Conservation (phyloP, 2,329 filamentous ascomycete species). For the Fusarium sororula region DNA sequence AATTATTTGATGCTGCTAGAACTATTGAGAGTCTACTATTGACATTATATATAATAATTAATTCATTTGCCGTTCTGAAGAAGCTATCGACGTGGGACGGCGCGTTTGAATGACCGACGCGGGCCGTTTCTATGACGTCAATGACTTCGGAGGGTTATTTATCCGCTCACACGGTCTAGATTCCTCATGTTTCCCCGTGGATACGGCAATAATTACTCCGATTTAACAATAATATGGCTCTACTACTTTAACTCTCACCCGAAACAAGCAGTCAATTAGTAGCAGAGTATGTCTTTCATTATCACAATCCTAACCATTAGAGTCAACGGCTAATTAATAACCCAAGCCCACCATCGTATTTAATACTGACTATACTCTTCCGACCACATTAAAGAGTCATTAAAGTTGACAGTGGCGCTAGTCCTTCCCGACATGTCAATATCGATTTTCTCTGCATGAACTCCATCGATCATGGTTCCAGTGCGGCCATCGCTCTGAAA, state of each 20-base stretch:
- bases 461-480: neutral
- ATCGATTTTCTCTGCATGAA: rapidly evolving
- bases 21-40: neutral
- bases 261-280: rapidly evolving
- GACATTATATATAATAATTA: too few species aligned
- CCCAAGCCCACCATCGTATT: neutral
- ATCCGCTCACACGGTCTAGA: neutral
- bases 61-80: too few species aligned
- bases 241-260: rapidly evolving
- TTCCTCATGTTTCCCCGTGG: neutral
- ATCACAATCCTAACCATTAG: too few species aligned
- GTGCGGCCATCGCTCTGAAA: rapidly evolving
- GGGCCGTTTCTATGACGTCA: neutral
- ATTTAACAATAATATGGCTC: rapidly evolving
- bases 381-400: rapidly evolving
- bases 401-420: rapidly evolving
- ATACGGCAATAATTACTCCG: rapidly evolving
- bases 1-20: rapidly evolving
- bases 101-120: neutral
- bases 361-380: too few species aligned
- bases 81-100: neutral
- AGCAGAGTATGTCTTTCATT: too few species aligned
- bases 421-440: neutral
- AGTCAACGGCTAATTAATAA: too few species aligned
- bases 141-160: neutral